These are phyloP conservation scores for Oryza punctata DNA, from an alignment of 176 grass and related monocot species.

Conservation along the genomic window DNA sequence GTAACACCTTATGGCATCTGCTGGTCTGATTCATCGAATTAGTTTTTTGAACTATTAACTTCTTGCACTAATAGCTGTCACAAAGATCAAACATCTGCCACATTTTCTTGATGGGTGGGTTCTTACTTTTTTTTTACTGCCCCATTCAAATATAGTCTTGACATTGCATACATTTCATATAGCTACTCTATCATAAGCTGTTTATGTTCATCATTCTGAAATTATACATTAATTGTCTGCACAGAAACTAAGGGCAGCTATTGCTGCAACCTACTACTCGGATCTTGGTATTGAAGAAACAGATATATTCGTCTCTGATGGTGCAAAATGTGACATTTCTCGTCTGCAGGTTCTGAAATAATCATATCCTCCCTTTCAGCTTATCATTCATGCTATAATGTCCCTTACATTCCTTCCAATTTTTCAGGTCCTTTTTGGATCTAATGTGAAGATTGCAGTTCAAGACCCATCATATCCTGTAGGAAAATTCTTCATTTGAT, in stretches of 20 bases:
- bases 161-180: not conserved
- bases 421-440: slow-evolving; percentile 87
- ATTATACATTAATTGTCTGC: slow-evolving; percentile 26
- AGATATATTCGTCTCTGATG: slow-evolving; percentile 96
- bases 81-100: not conserved
- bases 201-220: slow-evolving; percentile 11
- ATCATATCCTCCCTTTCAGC: not conserved
- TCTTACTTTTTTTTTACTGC: slow-evolving; percentile 9
- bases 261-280: slow-evolving; percentile 84
- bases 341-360: slow-evolving; percentile 69
- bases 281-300: slow-evolving; percentile 83
- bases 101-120: not conserved
- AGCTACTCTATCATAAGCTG: not conserved
- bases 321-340: slow-evolving; percentile 99
- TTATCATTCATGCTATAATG: slow-evolving; percentile 5
- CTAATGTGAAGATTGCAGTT: slow-evolving; percentile 77
- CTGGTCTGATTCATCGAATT: not conserved
- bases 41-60: not conserved
- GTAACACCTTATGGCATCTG: not conserved
- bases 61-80: not conserved
- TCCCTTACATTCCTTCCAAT: slow-evolving; percentile 12
- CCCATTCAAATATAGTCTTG: not conserved
- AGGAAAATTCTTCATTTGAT: slow-evolving; percentile 28
- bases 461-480: slow-evolving; percentile 99
- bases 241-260: slow-evolving; percentile 84